phyloP scores from a whole-genome alignment of 371 early-diverging fungal species.

The Rhizopus sp. region DNA sequence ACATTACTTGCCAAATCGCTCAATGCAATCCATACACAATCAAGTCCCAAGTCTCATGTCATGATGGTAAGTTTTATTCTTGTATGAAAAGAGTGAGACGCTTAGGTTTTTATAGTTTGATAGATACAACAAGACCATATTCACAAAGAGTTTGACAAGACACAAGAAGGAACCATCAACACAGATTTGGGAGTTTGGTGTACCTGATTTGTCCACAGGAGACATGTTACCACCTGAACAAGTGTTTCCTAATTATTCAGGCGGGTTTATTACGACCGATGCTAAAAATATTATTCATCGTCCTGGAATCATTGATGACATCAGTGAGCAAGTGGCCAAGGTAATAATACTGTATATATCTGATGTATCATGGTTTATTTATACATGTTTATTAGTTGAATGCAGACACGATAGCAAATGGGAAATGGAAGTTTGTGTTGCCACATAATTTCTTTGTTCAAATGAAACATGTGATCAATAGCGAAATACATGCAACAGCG shows the following conservation, averaged over 20 bases:
- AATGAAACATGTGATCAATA: not conserved
- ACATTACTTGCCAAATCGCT: not conserved
- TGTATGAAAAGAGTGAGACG: not conserved
- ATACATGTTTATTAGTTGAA: slow-evolving; percentile 12
- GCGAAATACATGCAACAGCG: not conserved
- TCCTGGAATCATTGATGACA: slow-evolving; percentile 7
- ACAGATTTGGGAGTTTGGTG: slow-evolving; percentile 28
- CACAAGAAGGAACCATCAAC: slow-evolving; percentile 22
- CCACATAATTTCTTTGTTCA: slow-evolving; percentile 6
- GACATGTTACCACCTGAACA: slow-evolving; percentile 13
- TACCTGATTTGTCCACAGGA: slow-evolving; percentile 4
- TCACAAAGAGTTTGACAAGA: slow-evolving; percentile 6
- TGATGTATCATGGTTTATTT: slow-evolving; percentile 2
- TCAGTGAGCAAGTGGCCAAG: slow-evolving; percentile 5
- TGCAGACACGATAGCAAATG: slow-evolving; percentile 2
- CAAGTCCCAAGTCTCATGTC: not conserved
- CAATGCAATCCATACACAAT: not conserved
- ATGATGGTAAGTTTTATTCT: slow-evolving; percentile 15
- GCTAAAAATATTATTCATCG: slow-evolving; percentile 11
- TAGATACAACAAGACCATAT: slow-evolving; percentile 2
- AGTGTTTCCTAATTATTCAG: slow-evolving; percentile 23
- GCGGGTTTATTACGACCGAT: slow-evolving; percentile 28
- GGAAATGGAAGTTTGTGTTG: slow-evolving; percentile 24
- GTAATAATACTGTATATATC: slow-evolving; percentile 6
- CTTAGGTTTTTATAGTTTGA: slow-evolving; percentile 17